phyloP scores from a whole-genome alignment of 2,329 filamentous ascomycete species.

The Aspergillus sojae region DNA sequence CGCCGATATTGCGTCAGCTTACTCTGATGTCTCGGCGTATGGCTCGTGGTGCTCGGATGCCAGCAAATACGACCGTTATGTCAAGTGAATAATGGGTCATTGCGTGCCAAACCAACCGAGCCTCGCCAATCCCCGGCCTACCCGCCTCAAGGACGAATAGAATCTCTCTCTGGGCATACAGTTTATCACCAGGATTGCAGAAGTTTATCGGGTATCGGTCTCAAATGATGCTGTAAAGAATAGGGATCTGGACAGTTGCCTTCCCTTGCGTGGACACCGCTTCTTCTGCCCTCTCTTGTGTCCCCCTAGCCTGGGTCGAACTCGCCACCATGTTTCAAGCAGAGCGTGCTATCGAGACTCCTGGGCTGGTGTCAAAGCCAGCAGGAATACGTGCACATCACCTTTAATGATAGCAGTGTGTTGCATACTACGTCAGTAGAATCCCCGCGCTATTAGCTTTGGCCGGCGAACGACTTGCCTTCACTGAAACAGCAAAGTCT shows the following conservation, averaged over 20 bases:
- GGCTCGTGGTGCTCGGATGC: not conserved
- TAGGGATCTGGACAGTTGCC: not conserved
- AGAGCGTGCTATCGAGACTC: not conserved
- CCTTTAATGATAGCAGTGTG: not conserved
- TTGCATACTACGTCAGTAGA: not conserved
- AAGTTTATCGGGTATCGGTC: not conserved
- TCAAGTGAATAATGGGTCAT: not conserved
- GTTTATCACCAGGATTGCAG: not conserved
- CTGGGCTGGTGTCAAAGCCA: not conserved
- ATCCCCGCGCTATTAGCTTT: not conserved
- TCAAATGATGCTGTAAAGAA: not conserved
- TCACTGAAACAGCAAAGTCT: not conserved
- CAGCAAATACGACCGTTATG: slow-evolving; percentile 1
- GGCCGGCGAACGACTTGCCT: not conserved
- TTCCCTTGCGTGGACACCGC: slow-evolving; percentile 6
- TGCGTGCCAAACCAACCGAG: slow-evolving; percentile 1
- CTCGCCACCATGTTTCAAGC: not conserved
- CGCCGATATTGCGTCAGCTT: not conserved
- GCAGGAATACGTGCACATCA: not conserved
- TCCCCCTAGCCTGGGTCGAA: not conserved
- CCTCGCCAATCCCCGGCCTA: not conserved
- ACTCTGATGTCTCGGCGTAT: not conserved
- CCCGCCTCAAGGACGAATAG: not conserved
- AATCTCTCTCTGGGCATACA: not conserved
- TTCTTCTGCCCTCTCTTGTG: not conserved